Evolutionary conservation across 371 early-diverging fungal species (phyloP), one percentile per base, ranked within the genome.

Genomic region (Mucor saturninus): DNA sequence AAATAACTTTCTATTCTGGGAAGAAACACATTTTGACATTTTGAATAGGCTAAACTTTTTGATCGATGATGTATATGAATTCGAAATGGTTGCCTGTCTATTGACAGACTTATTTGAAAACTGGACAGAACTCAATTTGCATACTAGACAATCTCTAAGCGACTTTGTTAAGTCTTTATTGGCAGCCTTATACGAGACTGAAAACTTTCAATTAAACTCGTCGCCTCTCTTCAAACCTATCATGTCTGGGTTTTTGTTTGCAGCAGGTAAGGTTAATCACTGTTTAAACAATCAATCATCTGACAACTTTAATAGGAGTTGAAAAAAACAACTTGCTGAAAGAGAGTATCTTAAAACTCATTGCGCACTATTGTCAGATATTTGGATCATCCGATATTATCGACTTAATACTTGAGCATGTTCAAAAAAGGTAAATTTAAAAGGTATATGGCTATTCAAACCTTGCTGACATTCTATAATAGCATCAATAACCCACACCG

Each of bases 401-500:
- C 5, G 63, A 71, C 31, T 21, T 43, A 8, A 59, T 69, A 35
- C 38, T 75, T 10, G 15, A 59, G 11, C 59, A 61, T 29, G 57
- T 63, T 2, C 69, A 71, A 48, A 56, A 35, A 51, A 61, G 77
- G 77, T 76, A 48, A 50, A 21, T 21, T 0, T 21, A 3, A 21
- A 9, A 9, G 11, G 42, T 42, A 11, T 4, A 3, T n/a, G 14
- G 4, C 42, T 42, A n/a, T 42, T 42, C 11, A 42, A 5, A 26
- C 21, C 21, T 9, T 50, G 5, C 10, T 11, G 8, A 50, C 26
- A 9, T 10, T 10, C 8, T 21, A 29, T 6, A 37, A 30, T 42
- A 78, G 79, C 6, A 57, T 78, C 29, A 67, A 69, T 32, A 61
- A 69, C 50, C 60, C 73, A 7, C 38, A 61, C 29, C n/a, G 29